Evolutionary conservation across 2,329 filamentous ascomycete genomes (phyloP).

Genomic region (Calycina herbarum): DNA sequence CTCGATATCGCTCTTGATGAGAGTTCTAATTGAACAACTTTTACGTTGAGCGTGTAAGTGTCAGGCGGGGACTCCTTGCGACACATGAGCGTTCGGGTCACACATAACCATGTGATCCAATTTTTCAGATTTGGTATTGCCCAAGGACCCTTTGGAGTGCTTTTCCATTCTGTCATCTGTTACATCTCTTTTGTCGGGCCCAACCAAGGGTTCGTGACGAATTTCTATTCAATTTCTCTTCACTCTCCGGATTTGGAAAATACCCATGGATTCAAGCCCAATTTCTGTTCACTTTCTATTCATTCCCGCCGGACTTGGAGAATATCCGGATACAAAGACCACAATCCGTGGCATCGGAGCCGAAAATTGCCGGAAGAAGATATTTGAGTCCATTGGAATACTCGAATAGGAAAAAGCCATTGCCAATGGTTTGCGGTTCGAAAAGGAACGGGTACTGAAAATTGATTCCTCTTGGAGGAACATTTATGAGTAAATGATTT

Average conservation of each 20-base stretch:
- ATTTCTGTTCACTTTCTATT: constrained; percentile 3
- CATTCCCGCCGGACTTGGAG: neutral
- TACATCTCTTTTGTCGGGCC: constrained; percentile 4
- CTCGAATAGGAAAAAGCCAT: neutral
- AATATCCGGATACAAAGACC: neutral
- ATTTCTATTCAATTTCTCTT: constrained; percentile 1
- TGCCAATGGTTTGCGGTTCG: constrained; percentile 8
- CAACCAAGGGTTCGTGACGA: neutral
- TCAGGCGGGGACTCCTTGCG: constrained; percentile 3
- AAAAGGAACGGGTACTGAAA: neutral
- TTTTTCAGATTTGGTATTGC: constrained; percentile 9
- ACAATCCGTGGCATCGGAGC: constrained; percentile 4
- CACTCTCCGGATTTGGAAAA: constrained; percentile 7
- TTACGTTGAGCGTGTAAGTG: constrained; percentile 25
- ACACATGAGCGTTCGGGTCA: constrained; percentile 10
- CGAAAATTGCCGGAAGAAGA: neutral
- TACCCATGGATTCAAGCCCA: constrained; percentile 4
- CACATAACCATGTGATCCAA: constrained; percentile 3
- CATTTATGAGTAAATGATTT: constrained; percentile 8
- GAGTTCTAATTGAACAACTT: constrained; percentile 26
- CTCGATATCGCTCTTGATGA: constrained; percentile 32
- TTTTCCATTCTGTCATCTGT: constrained; percentile 15
- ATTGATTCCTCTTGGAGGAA: neutral
- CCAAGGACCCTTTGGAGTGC: constrained; percentile 7
- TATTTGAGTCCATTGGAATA: neutral